Evolutionary conservation across 2,329 filamentous ascomycete species (phyloP), one percentile per base, ranked within the genome.

Genomic region (Plenodomus biglobosus): DNA sequence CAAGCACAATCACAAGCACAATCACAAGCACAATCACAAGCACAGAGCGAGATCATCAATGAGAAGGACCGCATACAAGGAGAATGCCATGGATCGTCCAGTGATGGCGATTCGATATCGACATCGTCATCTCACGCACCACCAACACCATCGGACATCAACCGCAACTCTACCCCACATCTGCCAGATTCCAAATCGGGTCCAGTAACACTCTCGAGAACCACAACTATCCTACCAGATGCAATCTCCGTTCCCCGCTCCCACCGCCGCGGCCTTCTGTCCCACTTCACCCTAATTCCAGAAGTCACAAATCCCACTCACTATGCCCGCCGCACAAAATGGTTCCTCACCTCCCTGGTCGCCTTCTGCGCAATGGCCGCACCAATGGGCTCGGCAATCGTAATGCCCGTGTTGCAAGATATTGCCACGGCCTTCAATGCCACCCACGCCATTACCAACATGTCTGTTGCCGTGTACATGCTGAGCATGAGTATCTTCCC

Each of bases 321-420:
- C 42, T 95, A 96, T 66, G 75, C 80, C 10, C 81, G 82, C 27
- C 80, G 75, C 41, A 89, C 83, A 13, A 96, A 96, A 82, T 96
- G 91, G 91, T 80, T 83, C 51, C 85, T 96, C 56, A 95, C 91
- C 0, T 60, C 84, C 30, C 81, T 92, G 40, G 82, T 96, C 38
- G 87, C 90, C 1, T 65, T 92, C 15, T 90, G 90, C 2, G 90
- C 84, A 1, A 84, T 86, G 13, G 87, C 84, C 0, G 90, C 87
- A 1, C 92, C 92, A 0, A 84, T 96, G 75, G 92, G 92, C 1
- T 92, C 88, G 21, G 83, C 87, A 1, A 91, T 96, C 45, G 85
- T 96, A 48, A 86, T 92, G 59, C 90, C 72, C 6, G 67, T 66
- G 2, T 54, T 74, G 18, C 61, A 63, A 17, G 68, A 71, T 10